Conservation (phyloP, 192 early-diverging fungal species). For the Coemansia sp. region DNA sequence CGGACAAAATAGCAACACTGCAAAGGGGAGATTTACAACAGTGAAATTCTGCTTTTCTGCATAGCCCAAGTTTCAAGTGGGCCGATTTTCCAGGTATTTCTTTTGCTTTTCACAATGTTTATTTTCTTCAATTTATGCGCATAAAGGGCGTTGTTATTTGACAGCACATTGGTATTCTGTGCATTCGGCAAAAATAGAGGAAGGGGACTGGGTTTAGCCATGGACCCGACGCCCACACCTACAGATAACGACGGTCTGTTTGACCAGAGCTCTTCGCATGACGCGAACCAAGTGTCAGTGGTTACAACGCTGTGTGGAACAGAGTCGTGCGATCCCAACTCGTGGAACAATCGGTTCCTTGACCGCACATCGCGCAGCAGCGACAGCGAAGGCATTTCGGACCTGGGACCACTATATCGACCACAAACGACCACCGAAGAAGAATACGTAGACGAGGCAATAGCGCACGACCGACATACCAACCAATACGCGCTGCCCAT, state of each 20-base stretch:
- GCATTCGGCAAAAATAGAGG: background rate
- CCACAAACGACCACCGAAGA: background rate
- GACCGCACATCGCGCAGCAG: background rate
- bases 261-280: background rate
- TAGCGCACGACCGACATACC: background rate
- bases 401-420: slow-evolving; percentile 13
- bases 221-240: slow-evolving; percentile 1
- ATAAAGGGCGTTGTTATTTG: background rate
- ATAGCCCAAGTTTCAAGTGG: background rate
- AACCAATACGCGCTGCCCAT: background rate
- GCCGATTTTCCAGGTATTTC: background rate
- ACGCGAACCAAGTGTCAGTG: slow-evolving; percentile 17
- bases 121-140: background rate
- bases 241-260: background rate
- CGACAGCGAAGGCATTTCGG: background rate
- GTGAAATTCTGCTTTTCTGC: background rate
- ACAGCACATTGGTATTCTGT: background rate
- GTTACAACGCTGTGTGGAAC: slow-evolving; percentile 19
- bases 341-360: slow-evolving; percentile 10
- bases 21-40: background rate
- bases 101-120: background rate
- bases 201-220: background rate
- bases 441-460: background rate
- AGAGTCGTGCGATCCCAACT: slow-evolving; percentile 8
- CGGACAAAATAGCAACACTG: too few species aligned